phyloP scores from a whole-genome alignment of 2,329 filamentous ascomycete genomes.

The Fusarium compactum region DNA sequence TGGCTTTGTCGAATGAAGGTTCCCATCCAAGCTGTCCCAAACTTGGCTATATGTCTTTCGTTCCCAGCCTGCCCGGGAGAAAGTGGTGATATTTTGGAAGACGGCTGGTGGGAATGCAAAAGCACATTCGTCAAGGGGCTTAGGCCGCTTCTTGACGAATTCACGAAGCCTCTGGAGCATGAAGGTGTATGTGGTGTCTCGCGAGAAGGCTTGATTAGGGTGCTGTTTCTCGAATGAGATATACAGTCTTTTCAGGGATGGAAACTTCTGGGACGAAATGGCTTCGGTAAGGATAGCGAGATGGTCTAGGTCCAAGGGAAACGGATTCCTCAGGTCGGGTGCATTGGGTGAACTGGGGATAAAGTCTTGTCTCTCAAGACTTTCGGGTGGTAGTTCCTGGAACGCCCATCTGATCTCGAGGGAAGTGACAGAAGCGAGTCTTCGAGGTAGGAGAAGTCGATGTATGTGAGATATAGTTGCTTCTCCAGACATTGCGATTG shows the following conservation, averaged over 20 bases:
- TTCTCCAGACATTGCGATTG: background rate
- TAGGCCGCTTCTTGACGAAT: background rate
- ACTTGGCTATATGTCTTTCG: background rate
- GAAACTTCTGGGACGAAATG: background rate
- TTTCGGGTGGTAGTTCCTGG: background rate
- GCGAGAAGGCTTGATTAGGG: no score
- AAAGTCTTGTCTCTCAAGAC: background rate
- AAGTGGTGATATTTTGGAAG: background rate
- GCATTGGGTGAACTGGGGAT: background rate
- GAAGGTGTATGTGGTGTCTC: background rate
- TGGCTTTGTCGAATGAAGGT: background rate
- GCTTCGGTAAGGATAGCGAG: background rate
- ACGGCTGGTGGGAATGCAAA: background rate
- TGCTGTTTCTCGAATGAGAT: background rate
- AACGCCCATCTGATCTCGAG: constrained; percentile 9
- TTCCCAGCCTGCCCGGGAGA: fast-evolving
- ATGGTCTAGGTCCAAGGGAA: background rate
- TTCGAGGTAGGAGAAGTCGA: background rate
- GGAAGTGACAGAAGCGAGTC: background rate
- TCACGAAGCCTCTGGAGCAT: background rate
- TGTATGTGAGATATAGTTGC: background rate
- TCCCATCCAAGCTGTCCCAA: background rate
- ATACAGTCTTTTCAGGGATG: background rate
- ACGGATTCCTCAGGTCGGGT: background rate
- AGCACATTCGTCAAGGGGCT: background rate